phyloP scores from a whole-genome alignment of 2,329 filamentous ascomycete genomes.

The Epichloe uncinata region DNA sequence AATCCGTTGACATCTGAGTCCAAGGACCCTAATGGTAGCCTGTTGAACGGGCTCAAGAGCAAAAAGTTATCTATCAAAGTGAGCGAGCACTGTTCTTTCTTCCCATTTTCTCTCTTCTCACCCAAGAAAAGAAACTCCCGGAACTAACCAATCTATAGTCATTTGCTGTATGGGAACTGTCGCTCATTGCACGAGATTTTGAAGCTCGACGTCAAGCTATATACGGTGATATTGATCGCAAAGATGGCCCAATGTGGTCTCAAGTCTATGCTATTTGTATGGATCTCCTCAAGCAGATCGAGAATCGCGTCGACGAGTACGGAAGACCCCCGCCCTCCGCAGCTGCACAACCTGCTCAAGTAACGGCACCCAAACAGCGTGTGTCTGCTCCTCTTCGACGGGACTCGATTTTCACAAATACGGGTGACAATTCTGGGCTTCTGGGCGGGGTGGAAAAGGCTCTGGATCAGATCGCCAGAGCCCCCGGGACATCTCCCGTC shows the following conservation, averaged over 20 bases:
- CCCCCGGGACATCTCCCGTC: slow-evolving; percentile 34
- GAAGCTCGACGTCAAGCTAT: slow-evolving; percentile 66
- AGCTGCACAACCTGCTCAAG: slow-evolving; percentile 17
- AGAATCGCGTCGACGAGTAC: slow-evolving; percentile 50
- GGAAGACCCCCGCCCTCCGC: slow-evolving; percentile 29
- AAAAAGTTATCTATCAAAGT: slow-evolving; percentile 69
- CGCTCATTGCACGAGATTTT: slow-evolving; percentile 63
- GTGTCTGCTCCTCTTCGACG: slow-evolving; percentile 28
- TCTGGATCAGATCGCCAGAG: slow-evolving; percentile 28
- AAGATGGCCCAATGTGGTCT: slow-evolving; percentile 66
- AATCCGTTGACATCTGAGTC: slow-evolving; percentile 72
- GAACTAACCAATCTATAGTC: slow-evolving; percentile 31
- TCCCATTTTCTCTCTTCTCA: not conserved
- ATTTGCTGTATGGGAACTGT: slow-evolving; percentile 87
- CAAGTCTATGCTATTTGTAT: slow-evolving; percentile 62
- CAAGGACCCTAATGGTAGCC: slow-evolving; percentile 82
- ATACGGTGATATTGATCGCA: slow-evolving; percentile 76
- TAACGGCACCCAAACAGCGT: slow-evolving; percentile 20
- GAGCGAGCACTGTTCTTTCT: slow-evolving; percentile 13
- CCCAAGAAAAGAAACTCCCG: too few species aligned
- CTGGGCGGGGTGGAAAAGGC: slow-evolving; percentile 32
- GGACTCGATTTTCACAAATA: slow-evolving; percentile 31
- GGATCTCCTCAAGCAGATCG: slow-evolving; percentile 53
- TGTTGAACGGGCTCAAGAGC: slow-evolving; percentile 70
- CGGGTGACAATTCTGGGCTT: slow-evolving; percentile 23